Base-by-base conservation (phyloP, 805 yeast species). In the Yarrowia divulgata region DNA sequence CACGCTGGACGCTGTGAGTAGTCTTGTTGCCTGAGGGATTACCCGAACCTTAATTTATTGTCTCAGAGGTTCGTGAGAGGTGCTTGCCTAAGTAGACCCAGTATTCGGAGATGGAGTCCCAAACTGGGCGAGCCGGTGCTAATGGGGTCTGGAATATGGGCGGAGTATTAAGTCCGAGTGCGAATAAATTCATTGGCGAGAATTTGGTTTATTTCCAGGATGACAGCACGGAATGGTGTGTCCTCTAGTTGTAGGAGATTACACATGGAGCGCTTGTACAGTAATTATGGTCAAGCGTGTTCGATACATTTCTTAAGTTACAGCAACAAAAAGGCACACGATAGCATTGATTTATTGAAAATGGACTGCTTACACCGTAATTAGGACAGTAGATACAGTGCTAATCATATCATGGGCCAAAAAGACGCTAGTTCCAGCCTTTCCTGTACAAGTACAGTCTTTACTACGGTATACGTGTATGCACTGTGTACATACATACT, bases 11-110 rank as follows among this genome's bases (percentile, higher is more conserved):
- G 6, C 12, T 37, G 9, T 19, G 43, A 50, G 29, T 35, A 50
- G 29, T 35, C 43, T 34, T 29, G 19, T 57, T 57, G 63, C 48
- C 48, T 57, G 63, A 57, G 63, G 63, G 63, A 57, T 57, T 57
- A 57, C 63, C 63, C n/a, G 42, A 57, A 57, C 63, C 39, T 57
- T 57, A 57, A 52, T 55, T 57, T 40, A 57, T 57, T 57, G 63
- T 57, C 63, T 40, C 63, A 57, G 43, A 18, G 9, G 19, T 14
- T 29, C 12, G 42, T 39, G 42, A 12, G 1, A 34, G 37, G 29
- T 23, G 29, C 29, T 23, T 23, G 29, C 29, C 29, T 23, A 40
- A 16, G 45, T 10, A 10, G 42, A 13, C 32, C 8, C 5, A 23
- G 29, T 23, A 7, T 18, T 16, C 42, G 58, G 58, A 52, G 58